Conservation (phyloP, 768 basidiomycete species). For the Mycena kentingensis region DNA sequence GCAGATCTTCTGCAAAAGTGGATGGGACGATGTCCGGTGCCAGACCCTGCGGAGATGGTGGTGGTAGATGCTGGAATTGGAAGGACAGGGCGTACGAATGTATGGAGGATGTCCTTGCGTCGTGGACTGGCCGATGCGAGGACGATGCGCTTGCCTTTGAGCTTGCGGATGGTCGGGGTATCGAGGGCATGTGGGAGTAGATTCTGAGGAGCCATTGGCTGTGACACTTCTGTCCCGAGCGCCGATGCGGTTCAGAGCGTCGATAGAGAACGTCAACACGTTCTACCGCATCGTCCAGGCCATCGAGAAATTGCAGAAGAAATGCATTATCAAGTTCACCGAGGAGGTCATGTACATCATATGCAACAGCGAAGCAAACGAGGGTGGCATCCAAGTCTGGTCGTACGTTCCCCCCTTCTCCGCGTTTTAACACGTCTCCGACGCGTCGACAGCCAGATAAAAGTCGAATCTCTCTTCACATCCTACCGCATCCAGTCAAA, state of each 20-base stretch:
- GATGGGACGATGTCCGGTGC: slow-evolving; percentile 73
- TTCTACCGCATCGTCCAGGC: slow-evolving; percentile 77
- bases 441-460: slow-evolving; percentile 52
- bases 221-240: background rate
- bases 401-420: slow-evolving; percentile 32
- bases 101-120: slow-evolving; percentile 78
- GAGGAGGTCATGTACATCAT: slow-evolving; percentile 78
- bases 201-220: slow-evolving; percentile 4
- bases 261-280: slow-evolving; percentile 56
- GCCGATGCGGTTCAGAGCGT: slow-evolving; percentile 63
- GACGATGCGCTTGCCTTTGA: slow-evolving; percentile 75
- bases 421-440: background rate
- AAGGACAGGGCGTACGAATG: slow-evolving; percentile 67
- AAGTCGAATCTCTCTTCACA: slow-evolving; percentile 66
- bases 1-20: slow-evolving; percentile 78
- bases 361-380: slow-evolving; percentile 76
- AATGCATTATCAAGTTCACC: slow-evolving; percentile 79
- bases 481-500: slow-evolving; percentile 88
- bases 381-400: slow-evolving; percentile 90
- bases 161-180: slow-evolving; percentile 62
- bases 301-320: slow-evolving; percentile 82
- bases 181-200: slow-evolving; percentile 66
- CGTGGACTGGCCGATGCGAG: slow-evolving; percentile 88
- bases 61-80: background rate
- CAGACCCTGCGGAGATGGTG: slow-evolving; percentile 34